Base-by-base conservation (phyloP, 2,329 filamentous ascomycete species). In the Podosphaera xanthii region DNA sequence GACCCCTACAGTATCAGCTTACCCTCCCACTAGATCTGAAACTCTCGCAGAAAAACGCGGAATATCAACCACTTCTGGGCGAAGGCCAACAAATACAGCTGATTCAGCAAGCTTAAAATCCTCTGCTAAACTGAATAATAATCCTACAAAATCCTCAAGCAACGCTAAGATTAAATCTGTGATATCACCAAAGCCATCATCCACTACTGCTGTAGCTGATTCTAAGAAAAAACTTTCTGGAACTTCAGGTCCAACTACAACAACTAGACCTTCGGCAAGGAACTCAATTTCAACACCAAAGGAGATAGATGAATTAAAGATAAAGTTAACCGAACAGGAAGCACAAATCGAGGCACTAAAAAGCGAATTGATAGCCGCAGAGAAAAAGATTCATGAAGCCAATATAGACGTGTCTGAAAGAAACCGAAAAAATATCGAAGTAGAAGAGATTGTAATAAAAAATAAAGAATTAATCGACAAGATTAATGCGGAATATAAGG, bases 271-370 rank as follows among this genome's bases (percentile, higher is more conserved):
- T 62, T 68, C 71, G 4, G 60, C 72, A n/a, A 73, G 74, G 34
- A 66, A 72, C 4, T 40, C 61, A 31, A 33, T 63, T 31, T 68
- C 72, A 14, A 63, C 70, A 6, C 67, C 74, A 30, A 82, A 79
- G 70, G 79, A 80, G 65, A 71, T 79, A 2, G 80, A 83, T 57
- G 76, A 79, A 53, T 72, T 84, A 50, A 83, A 80, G 71, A 69
- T 72, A 6, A 81, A 82, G 69, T 72, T 84, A 31, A 72, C 73
- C 3, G 74, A 78, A 38, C 80, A 78, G 62, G 79, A 83, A 65
- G 68, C 74, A 5, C 77, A 81, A 65, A 76, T 83, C 8, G 74
- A 77, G 59, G 70, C 75, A 10, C 73, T 83, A 36, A 80, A 78
- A 67, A 71, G 73, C 4, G 76, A 83, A 64, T 75, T 83, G 56